A percentile compares a stretch with the other conserved stretches of the same genome.
Conservation (phyloP, 2,329 filamentous ascomycete species). For the Aspergillus hortae region DNA sequence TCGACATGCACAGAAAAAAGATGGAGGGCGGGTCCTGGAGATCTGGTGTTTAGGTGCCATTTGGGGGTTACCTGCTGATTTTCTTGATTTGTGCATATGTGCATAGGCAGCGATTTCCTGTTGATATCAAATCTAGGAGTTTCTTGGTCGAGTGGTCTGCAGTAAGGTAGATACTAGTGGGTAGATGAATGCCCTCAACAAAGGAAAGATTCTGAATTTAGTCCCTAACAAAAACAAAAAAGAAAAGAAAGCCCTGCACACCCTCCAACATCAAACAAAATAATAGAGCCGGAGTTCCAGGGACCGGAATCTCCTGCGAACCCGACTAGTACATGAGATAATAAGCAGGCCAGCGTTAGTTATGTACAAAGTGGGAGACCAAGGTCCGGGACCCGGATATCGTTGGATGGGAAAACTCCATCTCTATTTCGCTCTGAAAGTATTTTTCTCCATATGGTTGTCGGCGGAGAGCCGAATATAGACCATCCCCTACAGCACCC, state of each 20-base stretch:
- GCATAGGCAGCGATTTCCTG: conserved; percentile 25
- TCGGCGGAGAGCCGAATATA: neutral
- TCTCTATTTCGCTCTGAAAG: conserved; percentile 2
- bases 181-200: neutral
- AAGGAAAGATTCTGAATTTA: conserved; percentile 15
- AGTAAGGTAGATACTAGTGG: too few species aligned
- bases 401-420: conserved; percentile 2
- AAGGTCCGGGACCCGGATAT: conserved; percentile 3
- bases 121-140: conserved; percentile 19
- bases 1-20: conserved; percentile 6
- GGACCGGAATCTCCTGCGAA: conserved; percentile 18
- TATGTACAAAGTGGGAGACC: conserved; percentile 31
- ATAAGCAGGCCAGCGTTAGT: conserved; percentile 20
- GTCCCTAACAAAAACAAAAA: conserved; percentile 19
- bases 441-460: neutral
- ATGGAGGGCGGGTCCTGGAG: conserved; percentile 11
- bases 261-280: conserved; percentile 22
- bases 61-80: conserved; percentile 12
- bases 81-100: conserved; percentile 18
- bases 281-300: conserved; percentile 19
- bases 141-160: conserved; percentile 2
- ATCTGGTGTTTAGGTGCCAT: conserved; percentile 15
- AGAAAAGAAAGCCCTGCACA: conserved; percentile 23
- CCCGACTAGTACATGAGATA: conserved; percentile 31
- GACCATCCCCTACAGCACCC: neutral